phyloP scores from a whole-genome alignment of 768 basidiomycete genomes.

The Glaciozyma martinii region DNA sequence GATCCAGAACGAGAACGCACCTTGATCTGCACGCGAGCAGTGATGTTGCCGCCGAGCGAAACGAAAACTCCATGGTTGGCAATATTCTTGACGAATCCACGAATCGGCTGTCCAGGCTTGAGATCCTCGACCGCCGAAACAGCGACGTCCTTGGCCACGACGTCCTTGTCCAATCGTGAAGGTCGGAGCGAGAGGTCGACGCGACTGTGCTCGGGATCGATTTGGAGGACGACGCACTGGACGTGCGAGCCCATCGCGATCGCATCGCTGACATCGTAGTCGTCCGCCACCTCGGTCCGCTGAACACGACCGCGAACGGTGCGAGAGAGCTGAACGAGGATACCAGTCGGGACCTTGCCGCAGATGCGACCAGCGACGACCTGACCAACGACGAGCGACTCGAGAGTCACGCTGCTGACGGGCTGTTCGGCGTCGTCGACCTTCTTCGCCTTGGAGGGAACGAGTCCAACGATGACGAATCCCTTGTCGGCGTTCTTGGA shows the following conservation, averaged over 20 bases:
- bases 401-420: slow-evolving; percentile 48
- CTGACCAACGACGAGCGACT: slow-evolving; percentile 61
- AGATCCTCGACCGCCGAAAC: slow-evolving; percentile 55
- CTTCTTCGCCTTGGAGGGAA: slow-evolving; percentile 34
- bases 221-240: slow-evolving; percentile 59
- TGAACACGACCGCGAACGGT: slow-evolving; percentile 68
- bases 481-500: slow-evolving; percentile 76
- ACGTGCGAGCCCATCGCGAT: slow-evolving; percentile 58
- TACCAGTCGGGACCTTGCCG: slow-evolving; percentile 60
- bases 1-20: slow-evolving; percentile 37
- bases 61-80: slow-evolving; percentile 84
- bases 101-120: slow-evolving; percentile 62
- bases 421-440: slow-evolving; percentile 38
- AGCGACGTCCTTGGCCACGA: slow-evolving; percentile 50
- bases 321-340: slow-evolving; percentile 60
- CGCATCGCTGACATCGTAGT: slow-evolving; percentile 50
- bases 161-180: slow-evolving; percentile 54
- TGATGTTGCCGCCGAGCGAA: slow-evolving; percentile 67
- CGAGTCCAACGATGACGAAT: slow-evolving; percentile 71
- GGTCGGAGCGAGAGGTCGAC: slow-evolving; percentile 70
- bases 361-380: slow-evolving; percentile 71
- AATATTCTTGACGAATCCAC: slow-evolving; percentile 84
- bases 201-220: slow-evolving; percentile 59
- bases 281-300: slow-evolving; percentile 70
- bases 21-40: slow-evolving; percentile 88